These are phyloP conservation scores for Meyerozyma athensensis DNA, from an alignment of 1,139 yeast genomes.

Conservation along the genomic window DNA sequence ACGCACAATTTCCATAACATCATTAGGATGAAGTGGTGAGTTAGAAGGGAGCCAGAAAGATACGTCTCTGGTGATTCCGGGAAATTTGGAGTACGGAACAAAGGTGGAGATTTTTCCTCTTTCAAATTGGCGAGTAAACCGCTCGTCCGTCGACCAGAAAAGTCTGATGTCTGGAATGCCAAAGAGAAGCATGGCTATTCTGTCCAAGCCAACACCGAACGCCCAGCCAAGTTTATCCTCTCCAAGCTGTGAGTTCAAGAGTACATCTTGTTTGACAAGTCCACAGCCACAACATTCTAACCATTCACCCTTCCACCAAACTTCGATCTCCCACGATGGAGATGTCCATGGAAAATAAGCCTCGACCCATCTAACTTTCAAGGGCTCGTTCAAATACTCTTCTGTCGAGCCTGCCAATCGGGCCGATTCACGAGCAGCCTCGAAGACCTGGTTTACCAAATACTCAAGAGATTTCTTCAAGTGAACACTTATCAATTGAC, in stretches of 20 bases:
- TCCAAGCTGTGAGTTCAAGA: conserved; percentile 64
- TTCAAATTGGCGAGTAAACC: conserved; percentile 70
- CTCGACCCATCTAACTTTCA: conserved; percentile 90
- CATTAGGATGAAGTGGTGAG: conserved; percentile 67
- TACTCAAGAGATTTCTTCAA: conserved; percentile 82
- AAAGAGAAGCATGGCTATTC: conserved; percentile 92
- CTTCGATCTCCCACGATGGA: conserved; percentile 98
- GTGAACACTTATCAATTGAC: conserved; percentile 66
- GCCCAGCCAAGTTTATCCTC: conserved; percentile 86
- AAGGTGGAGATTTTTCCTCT: conserved; percentile 66
- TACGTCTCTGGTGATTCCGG: conserved; percentile 80
- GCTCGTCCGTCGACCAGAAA: conserved; percentile 83
- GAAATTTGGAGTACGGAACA: conserved; percentile 86
- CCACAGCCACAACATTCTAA: conserved; percentile 97
- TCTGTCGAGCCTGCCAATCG: conserved; percentile 59
- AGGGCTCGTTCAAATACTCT: conserved; percentile 65
- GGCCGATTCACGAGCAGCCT: conserved; percentile 66
- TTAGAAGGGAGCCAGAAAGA: conserved; percentile 79
- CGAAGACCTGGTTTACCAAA: conserved; percentile 78
- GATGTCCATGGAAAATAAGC: conserved; percentile 98
- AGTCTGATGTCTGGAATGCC: conserved; percentile 93
- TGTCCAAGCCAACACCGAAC: conserved; percentile 91
- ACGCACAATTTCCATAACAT: conserved; percentile 90
- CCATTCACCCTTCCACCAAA: conserved; percentile 99
- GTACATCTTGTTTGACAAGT: conserved; percentile 73